Percentiles rank a stretch among this genome's conserved stretches.
phyloP scores from a whole-genome alignment of 345 rosid genomes.

The Cochlearia excelsa region DNA sequence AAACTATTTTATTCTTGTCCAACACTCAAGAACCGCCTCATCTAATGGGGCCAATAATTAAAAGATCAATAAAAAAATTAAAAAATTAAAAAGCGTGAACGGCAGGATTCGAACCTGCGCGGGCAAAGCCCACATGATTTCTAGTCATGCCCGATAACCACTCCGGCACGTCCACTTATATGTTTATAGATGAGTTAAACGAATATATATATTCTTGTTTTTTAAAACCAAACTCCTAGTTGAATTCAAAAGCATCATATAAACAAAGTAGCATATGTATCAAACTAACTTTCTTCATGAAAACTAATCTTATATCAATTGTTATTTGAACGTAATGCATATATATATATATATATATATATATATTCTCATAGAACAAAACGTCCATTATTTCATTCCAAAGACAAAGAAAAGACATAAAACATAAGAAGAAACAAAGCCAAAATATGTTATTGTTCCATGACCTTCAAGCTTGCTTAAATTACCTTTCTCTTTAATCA shows the following conservation, averaged over 20 bases:
- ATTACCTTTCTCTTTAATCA: slow-evolving; percentile 91
- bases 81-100: slow-evolving; percentile 14
- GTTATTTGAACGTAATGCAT: neutral
- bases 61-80: neutral
- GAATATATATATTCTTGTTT: neutral
- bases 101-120: slow-evolving; percentile 92
- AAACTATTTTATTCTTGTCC: slow-evolving; percentile 9
- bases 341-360: too few relatives aligned
- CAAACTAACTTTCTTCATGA: too few relatives aligned
- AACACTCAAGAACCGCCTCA: slow-evolving; percentile 26
- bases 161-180: slow-evolving; percentile 38
- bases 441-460: too few relatives aligned
- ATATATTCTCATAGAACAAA: too few relatives aligned
- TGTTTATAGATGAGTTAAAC: neutral
- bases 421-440: too few relatives aligned
- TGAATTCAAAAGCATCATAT: too few relatives aligned
- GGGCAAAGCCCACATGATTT: slow-evolving; percentile 90
- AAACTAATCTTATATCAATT: too few relatives aligned
- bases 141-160: slow-evolving; percentile 87
- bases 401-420: too few relatives aligned
- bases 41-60: slow-evolving; percentile 14
- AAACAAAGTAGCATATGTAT: too few relatives aligned
- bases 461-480: slow-evolving; percentile 87
- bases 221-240: neutral
- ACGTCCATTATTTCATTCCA: too few relatives aligned